phyloP scores from a whole-genome alignment of 257 asterid species.

The Parsonsia alboflavescens region DNA sequence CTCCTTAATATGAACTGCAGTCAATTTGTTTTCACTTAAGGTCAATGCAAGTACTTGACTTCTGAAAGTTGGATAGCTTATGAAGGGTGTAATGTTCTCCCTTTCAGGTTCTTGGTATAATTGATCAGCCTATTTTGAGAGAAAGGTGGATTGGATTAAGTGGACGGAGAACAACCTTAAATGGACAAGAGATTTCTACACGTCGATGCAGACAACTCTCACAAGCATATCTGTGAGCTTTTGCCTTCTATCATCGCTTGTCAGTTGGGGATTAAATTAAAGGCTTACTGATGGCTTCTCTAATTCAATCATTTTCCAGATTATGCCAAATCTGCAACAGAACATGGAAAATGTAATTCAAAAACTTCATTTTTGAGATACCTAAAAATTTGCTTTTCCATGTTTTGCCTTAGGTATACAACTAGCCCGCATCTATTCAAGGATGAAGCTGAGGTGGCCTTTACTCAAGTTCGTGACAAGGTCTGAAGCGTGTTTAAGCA shows the following conservation, averaged over 20 bases:
- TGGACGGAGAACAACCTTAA: slow-evolving; percentile 71
- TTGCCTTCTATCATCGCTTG: background rate
- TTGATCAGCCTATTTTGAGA: slow-evolving; percentile 90
- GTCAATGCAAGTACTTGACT: background rate
- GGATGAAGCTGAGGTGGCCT: slow-evolving; percentile 83
- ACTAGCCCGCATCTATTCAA: slow-evolving; percentile 96
- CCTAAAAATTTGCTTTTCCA: slow-evolving; percentile 7
- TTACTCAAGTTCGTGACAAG: slow-evolving; percentile 78
- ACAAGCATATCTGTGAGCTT: slow-evolving; percentile 74
- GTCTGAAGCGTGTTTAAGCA: slow-evolving; percentile 26
- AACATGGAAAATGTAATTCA: background rate
- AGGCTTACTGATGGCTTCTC: background rate
- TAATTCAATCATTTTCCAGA: background rate
- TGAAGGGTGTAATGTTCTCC: background rate
- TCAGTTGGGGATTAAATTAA: background rate
- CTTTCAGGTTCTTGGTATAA: slow-evolving; percentile 75
- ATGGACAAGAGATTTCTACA: slow-evolving; percentile 68
- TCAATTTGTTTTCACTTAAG: background rate
- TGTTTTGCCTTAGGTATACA: slow-evolving; percentile 57
- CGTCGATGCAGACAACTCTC: slow-evolving; percentile 82
- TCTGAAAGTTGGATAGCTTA: background rate
- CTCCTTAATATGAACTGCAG: background rate
- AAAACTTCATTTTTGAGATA: background rate
- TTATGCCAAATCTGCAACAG: background rate
- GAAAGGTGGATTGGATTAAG: slow-evolving; percentile 89